Evolutionary conservation across 2,329 filamentous ascomycete species (phyloP).

Genomic region (Penicillium sp.): DNA sequence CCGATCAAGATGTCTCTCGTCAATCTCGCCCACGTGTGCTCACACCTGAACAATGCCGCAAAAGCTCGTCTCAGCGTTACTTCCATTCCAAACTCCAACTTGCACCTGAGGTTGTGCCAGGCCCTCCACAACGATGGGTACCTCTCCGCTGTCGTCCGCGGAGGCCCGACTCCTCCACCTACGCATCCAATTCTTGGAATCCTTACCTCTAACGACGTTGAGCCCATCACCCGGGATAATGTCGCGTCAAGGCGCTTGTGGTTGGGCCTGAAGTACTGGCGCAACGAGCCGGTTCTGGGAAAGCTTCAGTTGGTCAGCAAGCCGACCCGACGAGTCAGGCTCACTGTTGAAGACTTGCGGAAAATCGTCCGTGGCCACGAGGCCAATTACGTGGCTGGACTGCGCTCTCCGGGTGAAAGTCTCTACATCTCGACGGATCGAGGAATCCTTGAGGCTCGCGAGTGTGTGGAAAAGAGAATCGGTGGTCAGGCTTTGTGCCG

Average conservation of each 20-base stretch:
- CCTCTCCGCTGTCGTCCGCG: constrained; percentile 72
- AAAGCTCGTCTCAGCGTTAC: constrained; percentile 78
- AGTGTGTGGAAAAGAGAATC: constrained; percentile 72
- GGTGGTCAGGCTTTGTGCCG: constrained; percentile 77
- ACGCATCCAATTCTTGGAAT: constrained; percentile 50
- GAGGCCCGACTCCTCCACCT: constrained; percentile 56
- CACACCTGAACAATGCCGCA: constrained; percentile 84
- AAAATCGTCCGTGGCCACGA: constrained; percentile 64
- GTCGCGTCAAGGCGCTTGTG: constrained; percentile 71
- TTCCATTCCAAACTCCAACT: constrained; percentile 72
- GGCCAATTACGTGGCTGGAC: constrained; percentile 61
- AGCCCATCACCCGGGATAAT: constrained; percentile 63
- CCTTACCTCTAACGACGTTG: constrained; percentile 40
- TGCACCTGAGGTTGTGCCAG: constrained; percentile 69
- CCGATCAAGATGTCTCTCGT: constrained; percentile 61
- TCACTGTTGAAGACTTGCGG: constrained; percentile 58
- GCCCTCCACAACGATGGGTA: constrained; percentile 79
- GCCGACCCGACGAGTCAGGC: constrained; percentile 66
- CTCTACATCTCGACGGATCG: constrained; percentile 72
- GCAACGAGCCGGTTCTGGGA: constrained; percentile 70
- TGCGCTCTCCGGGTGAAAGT: constrained; percentile 72
- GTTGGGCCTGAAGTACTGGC: constrained; percentile 87
- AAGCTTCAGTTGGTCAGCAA: constrained; percentile 64
- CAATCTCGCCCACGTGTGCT: constrained; percentile 74
- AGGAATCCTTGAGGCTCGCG: constrained; percentile 74